Base-by-base conservation (phyloP, 2,329 filamentous ascomycete species). In the Diaporthe caulivora region DNA sequence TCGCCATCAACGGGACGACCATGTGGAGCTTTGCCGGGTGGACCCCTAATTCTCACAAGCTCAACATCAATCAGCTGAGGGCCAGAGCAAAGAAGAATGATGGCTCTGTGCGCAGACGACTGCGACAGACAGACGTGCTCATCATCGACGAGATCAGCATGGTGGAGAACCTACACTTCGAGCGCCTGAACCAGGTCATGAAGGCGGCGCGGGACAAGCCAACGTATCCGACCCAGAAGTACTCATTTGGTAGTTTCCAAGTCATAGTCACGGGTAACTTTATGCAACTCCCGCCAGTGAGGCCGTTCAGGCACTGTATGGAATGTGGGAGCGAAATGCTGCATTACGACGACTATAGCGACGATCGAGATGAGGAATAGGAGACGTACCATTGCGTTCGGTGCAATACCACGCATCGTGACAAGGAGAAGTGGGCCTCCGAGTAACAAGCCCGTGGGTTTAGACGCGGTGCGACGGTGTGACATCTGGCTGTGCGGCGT, bases 141-240 rank as follows among this genome's bases (percentile, higher is more conserved):
- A 85, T 93, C 37, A 89, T 93, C n/a, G 91, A 93, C 76, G 91
- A 93, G 80, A 89, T 93, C 73, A 91, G 87, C 75, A 93, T 93
- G 91, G 84, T 92, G 0, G 88, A 91, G 64, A 89, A 87, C 71
- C 79, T 85, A 9, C 83, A 86, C 62, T 86, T 91, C 31, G 85
- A 89, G 73, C 84, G 89, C 17, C 79, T 90, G 15, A 87, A 88
- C 72, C 78, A 77, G 6, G 77, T 89, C 5, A 84, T 86, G 82
- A 87, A 88, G 73, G 74, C 68, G 2, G 81, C 80, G 31, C 80
- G 81, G 57, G 18, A 37, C 11, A 71, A 75, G 1, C 47, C 67
- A 0, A 29, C 34, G 2, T 17, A 11, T 8, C 2, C 31, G 11
- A 58, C 64, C 2, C 72, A 76, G 10, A 67, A 71, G 1, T 77